Evolutionary conservation across 1,284 basidiomycete genomes (phyloP), one percentile per base, ranked within the genome.

Genomic region (Porodaedalea pini): DNA sequence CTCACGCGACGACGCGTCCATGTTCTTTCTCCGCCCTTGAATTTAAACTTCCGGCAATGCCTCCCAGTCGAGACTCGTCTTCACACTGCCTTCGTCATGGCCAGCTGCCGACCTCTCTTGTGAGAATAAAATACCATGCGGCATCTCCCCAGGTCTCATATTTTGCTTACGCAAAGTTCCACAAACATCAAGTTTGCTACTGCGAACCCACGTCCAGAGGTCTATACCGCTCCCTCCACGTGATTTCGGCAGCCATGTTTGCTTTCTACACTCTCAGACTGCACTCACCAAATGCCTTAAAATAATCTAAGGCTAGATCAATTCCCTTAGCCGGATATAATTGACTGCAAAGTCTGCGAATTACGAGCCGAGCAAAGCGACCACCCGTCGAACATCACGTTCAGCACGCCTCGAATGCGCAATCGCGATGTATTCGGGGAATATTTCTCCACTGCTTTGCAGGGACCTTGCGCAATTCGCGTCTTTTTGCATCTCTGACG

Each of bases 151-250:
- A n/a, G 6, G 21, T 21, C 45, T 17, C 8, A 31, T 47, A 47
- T 47, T 31, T 29, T 47, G 45, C 45, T 47, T 17, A 31, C 15
- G 45, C 45, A 47, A 47, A 47, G 21, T 31, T 29, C 45, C 45
- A 13, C 11, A 23, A 8, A 41, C 4, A 8, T 41, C 40, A 41
- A 41, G 40, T 45, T 45, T 11, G 19, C 44, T 11, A 25, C 11
- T n/a, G 10, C 13, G 44, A 8, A 4, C 4, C 25, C 4, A 27
- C 32, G 32, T 34, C 13, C 32, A 34, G 32, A 34, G 32, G 6
- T 34, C 32, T 6, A 6, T 13, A 34, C 32, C 6, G 32, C n/a
- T 34, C 6, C 13, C 32, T 34, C 32, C 13, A 13, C 32, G 13
- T 34, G 7, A 34, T 6, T 34, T 13, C 32, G 13, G 13, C 6